These are phyloP conservation scores for Melampsora abietis-canadensis DNA, from an alignment of 1,284 basidiomycete genomes.

Conservation along the genomic window DNA sequence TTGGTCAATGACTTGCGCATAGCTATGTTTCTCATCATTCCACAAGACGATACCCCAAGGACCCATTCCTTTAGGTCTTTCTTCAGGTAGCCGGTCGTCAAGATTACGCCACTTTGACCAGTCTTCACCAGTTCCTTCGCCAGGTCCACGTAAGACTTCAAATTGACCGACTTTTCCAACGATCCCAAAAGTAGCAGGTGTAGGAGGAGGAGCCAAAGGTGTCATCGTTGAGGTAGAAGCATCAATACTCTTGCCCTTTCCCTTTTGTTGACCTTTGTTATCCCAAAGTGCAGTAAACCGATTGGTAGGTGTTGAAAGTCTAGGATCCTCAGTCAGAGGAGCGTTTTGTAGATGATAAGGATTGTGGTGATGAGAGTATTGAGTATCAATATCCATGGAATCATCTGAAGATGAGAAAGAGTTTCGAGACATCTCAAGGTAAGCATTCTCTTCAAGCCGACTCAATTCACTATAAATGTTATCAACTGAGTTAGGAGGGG, in stretches of 20 bases:
- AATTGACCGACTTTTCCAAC: slow-evolving; percentile 7
- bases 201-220: neutral
- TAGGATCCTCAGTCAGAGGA: slow-evolving; percentile 9
- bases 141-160: slow-evolving; percentile 8
- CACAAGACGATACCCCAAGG: slow-evolving; percentile 82
- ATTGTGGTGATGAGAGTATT: slow-evolving; percentile 15
- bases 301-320: slow-evolving; percentile 23
- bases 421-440: slow-evolving; percentile 21
- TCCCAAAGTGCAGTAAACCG: slow-evolving; percentile 25
- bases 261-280: slow-evolving; percentile 24
- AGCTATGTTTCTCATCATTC: slow-evolving; percentile 98
- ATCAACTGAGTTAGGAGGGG: slow-evolving; percentile 24
- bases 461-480: slow-evolving; percentile 35
- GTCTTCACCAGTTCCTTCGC: slow-evolving; percentile 7
- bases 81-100: slow-evolving; percentile 18
- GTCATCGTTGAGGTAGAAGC: neutral
- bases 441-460: slow-evolving; percentile 36
- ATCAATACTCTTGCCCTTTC: slow-evolving; percentile 40
- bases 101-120: slow-evolving; percentile 39
- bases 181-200: slow-evolving; percentile 15
- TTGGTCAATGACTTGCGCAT: slow-evolving; percentile 79
- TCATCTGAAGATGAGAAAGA: slow-evolving; percentile 16
- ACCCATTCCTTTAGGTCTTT: slow-evolving; percentile 56
- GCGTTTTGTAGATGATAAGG: slow-evolving; percentile 32
- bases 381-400: slow-evolving; percentile 40